These are phyloP conservation scores for Diaporthe humulicola DNA, from an alignment of 2,329 filamentous ascomycete genomes.

Conservation along the genomic window DNA sequence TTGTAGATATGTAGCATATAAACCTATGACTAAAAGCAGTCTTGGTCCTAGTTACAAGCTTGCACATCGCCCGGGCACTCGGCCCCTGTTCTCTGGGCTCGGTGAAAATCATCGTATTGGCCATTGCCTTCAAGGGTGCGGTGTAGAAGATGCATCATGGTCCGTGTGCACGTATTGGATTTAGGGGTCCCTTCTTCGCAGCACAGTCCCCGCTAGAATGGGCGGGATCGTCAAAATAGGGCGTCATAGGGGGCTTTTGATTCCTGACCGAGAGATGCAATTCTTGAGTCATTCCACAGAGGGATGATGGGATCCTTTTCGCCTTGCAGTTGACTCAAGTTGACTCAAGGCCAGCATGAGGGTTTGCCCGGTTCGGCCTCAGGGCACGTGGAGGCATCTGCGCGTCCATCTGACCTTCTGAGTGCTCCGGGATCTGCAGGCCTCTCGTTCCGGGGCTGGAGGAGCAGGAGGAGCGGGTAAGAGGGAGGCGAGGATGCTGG, in stretches of 20 bases:
- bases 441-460: conserved; percentile 19
- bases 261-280: not conserved
- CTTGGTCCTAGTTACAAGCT: not conserved
- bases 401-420: conserved; percentile 15
- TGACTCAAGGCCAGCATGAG: not conserved
- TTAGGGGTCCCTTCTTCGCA: conserved; percentile 12
- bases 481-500: not conserved
- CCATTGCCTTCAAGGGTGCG: not conserved
- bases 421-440: conserved; percentile 18
- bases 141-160: conserved; percentile 16
- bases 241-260: conserved; percentile 19
- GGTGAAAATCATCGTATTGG: not conserved
- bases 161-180: conserved; percentile 11
- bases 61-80: not conserved
- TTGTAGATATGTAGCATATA: not conserved
- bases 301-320: not conserved
- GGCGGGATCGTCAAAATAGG: conserved; percentile 10
- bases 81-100: not conserved
- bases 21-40: not conserved
- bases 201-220: not conserved
- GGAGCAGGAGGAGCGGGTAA: conserved; percentile 9
- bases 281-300: conserved; percentile 19
- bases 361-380: not conserved
- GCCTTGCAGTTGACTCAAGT: conserved; percentile 15
- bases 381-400: not conserved